Conservation (phyloP, 768 basidiomycete genomes). For the Agaricus subrufescens region DNA sequence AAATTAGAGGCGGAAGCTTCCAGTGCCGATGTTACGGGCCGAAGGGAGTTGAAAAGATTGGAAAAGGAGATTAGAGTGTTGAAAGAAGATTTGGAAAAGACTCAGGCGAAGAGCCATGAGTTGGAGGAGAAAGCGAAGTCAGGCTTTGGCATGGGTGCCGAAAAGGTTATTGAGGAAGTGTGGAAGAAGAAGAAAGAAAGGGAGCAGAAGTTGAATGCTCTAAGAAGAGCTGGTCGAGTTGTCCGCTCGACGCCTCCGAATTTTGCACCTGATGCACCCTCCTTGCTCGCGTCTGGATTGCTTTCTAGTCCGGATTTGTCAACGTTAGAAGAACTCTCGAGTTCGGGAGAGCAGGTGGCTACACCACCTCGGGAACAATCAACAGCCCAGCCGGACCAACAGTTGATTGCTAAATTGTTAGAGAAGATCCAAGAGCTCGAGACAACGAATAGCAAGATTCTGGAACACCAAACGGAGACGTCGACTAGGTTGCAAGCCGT, state of each 20-base stretch:
- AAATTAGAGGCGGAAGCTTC: constrained; percentile 67
- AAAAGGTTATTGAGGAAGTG: constrained; percentile 36
- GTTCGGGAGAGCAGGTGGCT: neutral
- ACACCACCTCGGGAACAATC: constrained; percentile 13
- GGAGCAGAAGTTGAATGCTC: constrained; percentile 48
- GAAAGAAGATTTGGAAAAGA: constrained; percentile 70
- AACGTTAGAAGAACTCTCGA: constrained; percentile 10
- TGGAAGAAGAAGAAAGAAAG: constrained; percentile 45
- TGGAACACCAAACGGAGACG: constrained; percentile 60
- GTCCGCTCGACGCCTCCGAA: constrained; percentile 32
- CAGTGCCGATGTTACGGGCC: constrained; percentile 61
- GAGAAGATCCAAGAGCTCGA: constrained; percentile 76
- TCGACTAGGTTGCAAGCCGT: constrained; percentile 58
- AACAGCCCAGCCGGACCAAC: constrained; percentile 42
- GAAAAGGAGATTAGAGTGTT: constrained; percentile 79
- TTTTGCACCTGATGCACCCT: constrained; percentile 56
- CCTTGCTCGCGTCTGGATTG: constrained; percentile 25
- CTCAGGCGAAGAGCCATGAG: constrained; percentile 66
- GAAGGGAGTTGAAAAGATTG: constrained; percentile 62
- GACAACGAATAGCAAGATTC: constrained; percentile 63
- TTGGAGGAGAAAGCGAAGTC: constrained; percentile 61
- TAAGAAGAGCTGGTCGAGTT: constrained; percentile 34
- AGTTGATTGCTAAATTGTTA: constrained; percentile 66
- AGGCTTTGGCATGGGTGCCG: constrained; percentile 35
- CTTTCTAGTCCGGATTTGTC: constrained; percentile 10